Percentiles rank a stretch among this genome's conserved stretches.
Evolutionary conservation across 495 filamentous ascomycete genomes (phyloP).

Genomic region (Aspergillus avenaceus): DNA sequence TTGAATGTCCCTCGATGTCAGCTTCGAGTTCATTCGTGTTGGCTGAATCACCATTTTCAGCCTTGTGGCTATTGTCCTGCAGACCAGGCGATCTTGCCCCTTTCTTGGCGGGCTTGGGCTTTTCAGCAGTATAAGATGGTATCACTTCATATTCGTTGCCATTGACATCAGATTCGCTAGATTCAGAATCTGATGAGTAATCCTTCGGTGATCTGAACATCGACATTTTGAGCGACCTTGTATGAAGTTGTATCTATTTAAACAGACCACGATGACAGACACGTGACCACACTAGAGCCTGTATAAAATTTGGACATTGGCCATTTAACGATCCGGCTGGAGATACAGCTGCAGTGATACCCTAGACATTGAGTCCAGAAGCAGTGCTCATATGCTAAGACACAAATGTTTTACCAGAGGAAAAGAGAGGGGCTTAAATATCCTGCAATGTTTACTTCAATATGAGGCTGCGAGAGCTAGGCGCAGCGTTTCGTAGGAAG

Average conservation of each 20-base stretch:
- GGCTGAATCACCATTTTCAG: slow-evolving; percentile 15
- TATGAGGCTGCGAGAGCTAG: too few species aligned
- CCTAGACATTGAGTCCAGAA: not conserved
- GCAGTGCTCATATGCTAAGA: not conserved
- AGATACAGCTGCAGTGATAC: not conserved
- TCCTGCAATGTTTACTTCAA: not conserved
- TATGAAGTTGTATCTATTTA: slow-evolving; percentile 1
- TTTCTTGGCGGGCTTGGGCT: slow-evolving; percentile 3
- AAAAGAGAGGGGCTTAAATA: not conserved
- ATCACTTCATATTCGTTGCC: slow-evolving; percentile 14
- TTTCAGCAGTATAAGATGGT: not conserved
- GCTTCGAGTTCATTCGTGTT: slow-evolving; percentile 23
- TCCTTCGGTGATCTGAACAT: slow-evolving; percentile 43
- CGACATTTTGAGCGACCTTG: slow-evolving; percentile 43
- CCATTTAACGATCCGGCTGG: slow-evolving; percentile 8
- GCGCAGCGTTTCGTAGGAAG: not conserved
- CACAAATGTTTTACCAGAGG: too few species aligned
- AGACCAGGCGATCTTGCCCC: slow-evolving; percentile 4
- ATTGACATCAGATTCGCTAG: slow-evolving; percentile 25
- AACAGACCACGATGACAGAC: not conserved
- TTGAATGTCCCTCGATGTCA: slow-evolving; percentile 34
- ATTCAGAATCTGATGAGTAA: slow-evolving; percentile 36
- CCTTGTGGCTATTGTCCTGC: slow-evolving; percentile 4
- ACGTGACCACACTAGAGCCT: slow-evolving; percentile 4
- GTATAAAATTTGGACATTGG: slow-evolving; percentile 1